phyloP scores from a whole-genome alignment of 345 rosid species.

The Kernera saxatilis region DNA sequence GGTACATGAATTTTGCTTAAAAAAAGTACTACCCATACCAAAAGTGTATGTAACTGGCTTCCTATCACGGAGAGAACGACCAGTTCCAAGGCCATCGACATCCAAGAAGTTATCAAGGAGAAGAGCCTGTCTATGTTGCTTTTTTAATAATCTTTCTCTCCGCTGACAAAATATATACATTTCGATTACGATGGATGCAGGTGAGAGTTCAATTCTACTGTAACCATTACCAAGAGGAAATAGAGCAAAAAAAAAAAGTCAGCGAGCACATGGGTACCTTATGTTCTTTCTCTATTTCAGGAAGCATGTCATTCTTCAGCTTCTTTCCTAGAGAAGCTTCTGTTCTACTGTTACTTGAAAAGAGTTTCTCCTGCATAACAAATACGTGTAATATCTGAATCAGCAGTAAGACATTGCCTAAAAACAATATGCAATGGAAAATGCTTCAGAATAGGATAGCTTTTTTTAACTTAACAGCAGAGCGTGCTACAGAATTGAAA shows the following conservation, averaged over 20 bases:
- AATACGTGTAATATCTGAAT: not conserved
- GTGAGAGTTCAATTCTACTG: not conserved
- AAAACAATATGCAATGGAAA: not conserved
- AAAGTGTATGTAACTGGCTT: conserved; percentile 95
- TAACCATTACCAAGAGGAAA: not conserved
- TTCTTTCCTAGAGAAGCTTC: conserved; percentile 82
- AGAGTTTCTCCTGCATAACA: conserved; percentile 70
- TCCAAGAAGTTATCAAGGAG: conserved; percentile 69
- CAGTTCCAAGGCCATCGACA: conserved; percentile 70
- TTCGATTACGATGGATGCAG: not conserved
- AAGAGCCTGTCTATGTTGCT: conserved; percentile 88
- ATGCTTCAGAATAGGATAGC: too few species aligned
- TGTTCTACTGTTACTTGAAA: conserved; percentile 66
- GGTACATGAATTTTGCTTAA: not conserved
- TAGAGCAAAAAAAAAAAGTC: not conserved
- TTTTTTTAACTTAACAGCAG: too few species aligned
- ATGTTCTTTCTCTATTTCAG: conserved; percentile 85
- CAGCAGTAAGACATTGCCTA: not conserved
- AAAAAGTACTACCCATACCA: conserved; percentile 42
- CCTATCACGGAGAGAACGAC: conserved; percentile 90
- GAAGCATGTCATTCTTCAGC: conserved; percentile 78
- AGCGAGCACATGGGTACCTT: conserved; percentile 44
- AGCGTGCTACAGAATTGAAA: too few species aligned
- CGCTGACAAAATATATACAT: conserved; percentile 36
- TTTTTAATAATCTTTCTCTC: conserved; percentile 81